phyloP scores from a whole-genome alignment of 2,329 filamentous ascomycete species.

The Aspergillus sp. region DNA sequence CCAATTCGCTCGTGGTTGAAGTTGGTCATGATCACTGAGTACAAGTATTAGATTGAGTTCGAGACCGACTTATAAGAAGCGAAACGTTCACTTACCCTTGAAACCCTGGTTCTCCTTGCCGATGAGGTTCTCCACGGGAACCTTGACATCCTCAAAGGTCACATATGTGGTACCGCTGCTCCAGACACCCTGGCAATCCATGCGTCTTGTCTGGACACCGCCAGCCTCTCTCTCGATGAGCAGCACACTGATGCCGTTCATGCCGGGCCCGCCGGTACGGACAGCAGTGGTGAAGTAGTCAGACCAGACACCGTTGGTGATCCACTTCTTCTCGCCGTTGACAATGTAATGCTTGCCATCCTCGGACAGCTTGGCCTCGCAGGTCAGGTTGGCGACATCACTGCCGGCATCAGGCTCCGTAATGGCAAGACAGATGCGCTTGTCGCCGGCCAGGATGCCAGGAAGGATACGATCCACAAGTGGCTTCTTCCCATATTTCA shows the following conservation, averaged over 20 bases:
- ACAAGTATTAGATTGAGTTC: slow-evolving; percentile 4
- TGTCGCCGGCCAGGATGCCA: slow-evolving; percentile 85
- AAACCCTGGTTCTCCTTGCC: slow-evolving; percentile 99
- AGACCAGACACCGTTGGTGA: slow-evolving; percentile 94
- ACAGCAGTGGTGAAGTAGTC: slow-evolving; percentile 99
- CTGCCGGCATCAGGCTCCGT: slow-evolving; percentile 95
- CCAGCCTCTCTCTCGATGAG: slow-evolving; percentile 85
- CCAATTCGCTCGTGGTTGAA: slow-evolving; percentile 99
- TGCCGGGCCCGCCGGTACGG: slow-evolving; percentile 82
- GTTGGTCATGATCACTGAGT: slow-evolving; percentile 92
- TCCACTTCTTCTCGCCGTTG: slow-evolving; percentile 99
- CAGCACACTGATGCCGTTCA: slow-evolving; percentile 89
- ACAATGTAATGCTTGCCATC: slow-evolving; percentile 99
- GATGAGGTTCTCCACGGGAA: slow-evolving; percentile 97
- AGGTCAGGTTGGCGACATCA: slow-evolving; percentile 93
- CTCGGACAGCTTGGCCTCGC: slow-evolving; percentile 90
- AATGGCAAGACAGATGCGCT: slow-evolving; percentile 96
- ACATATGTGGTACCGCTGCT: slow-evolving; percentile 94
- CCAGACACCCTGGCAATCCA: slow-evolving; percentile 99
- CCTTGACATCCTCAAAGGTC: slow-evolving; percentile 98
- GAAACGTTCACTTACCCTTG: slow-evolving; percentile 60
- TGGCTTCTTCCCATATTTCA: slow-evolving; percentile 87
- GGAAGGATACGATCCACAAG: slow-evolving; percentile 88
- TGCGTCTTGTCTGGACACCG: slow-evolving; percentile 88
- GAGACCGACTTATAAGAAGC: not conserved